Conservation (phyloP, 129 eudicot genomes). For the Lactuca saligna region DNA sequence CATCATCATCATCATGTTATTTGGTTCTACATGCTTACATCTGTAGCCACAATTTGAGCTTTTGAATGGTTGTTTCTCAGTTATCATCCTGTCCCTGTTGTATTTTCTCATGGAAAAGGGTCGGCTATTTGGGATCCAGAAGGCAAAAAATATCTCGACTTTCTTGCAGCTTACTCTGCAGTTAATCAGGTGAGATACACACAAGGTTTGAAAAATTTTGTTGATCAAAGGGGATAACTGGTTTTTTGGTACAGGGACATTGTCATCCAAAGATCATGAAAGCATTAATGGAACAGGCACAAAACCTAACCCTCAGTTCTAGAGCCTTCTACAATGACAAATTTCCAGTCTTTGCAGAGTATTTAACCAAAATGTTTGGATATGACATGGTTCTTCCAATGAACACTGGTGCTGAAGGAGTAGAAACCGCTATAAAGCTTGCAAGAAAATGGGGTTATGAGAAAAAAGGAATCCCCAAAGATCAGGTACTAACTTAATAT, state of each 20-base stretch:
- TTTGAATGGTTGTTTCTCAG: constrained; percentile 39
- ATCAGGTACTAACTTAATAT: constrained; percentile 49
- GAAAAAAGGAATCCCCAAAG: constrained; percentile 81
- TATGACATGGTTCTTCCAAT: constrained; percentile 97
- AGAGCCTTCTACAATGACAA: constrained; percentile 92
- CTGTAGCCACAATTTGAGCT: neutral
- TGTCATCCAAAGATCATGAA: constrained; percentile 91
- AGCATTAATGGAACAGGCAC: constrained; percentile 79
- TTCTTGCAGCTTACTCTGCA: constrained; percentile 97
- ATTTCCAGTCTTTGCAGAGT: constrained; percentile 89
- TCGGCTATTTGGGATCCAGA: constrained; percentile 96
- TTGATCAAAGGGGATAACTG: constrained; percentile 9
- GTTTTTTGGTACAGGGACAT: constrained; percentile 71
- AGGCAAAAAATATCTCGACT: constrained; percentile 90
- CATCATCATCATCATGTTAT: neutral
- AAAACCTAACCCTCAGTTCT: constrained; percentile 84
- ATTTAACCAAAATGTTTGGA: constrained; percentile 75
- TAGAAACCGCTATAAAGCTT: constrained; percentile 90
- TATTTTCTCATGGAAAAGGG: constrained; percentile 92
- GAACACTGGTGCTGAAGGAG: constrained; percentile 99
- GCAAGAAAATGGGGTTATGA: constrained; percentile 96
- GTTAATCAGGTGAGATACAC: constrained; percentile 74
- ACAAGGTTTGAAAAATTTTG: neutral
- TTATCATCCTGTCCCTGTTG: constrained; percentile 92
- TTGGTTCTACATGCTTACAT: neutral